Percentiles rank a stretch among this genome's conserved stretches.
These are phyloP conservation scores for Earliella scabrosa DNA, from an alignment of 1,284 basidiomycete species.

Conservation along the genomic window DNA sequence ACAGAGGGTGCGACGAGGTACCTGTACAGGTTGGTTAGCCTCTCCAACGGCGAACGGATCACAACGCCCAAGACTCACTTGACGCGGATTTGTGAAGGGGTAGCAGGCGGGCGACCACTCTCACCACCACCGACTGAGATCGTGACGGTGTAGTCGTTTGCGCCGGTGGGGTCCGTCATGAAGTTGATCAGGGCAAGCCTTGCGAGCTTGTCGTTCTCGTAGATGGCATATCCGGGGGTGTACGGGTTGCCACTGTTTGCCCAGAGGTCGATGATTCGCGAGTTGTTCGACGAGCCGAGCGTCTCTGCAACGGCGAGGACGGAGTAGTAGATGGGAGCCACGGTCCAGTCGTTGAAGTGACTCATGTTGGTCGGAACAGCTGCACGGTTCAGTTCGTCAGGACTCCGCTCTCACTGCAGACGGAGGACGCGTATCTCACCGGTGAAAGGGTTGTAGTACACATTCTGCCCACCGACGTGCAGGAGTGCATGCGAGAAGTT, in stretches of 20 bases:
- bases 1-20: conserved; percentile 58
- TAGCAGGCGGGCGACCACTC: conserved; percentile 38
- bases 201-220: conserved; percentile 60
- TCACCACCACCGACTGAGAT: conserved; percentile 49
- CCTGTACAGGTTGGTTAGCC: conserved; percentile 32
- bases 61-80: conserved; percentile 44
- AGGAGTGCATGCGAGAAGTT: conserved; percentile 63
- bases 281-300: conserved; percentile 60
- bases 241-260: conserved; percentile 52
- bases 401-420: too few species aligned
- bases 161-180: conserved; percentile 55
- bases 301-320: conserved; percentile 71
- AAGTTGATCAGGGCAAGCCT: conserved; percentile 75
- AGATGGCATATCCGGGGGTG: conserved; percentile 77
- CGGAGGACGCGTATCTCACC: too few species aligned
- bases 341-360: conserved; percentile 60
- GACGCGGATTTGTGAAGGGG: conserved; percentile 52
- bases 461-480: conserved; percentile 69
- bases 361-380: conserved; percentile 67
- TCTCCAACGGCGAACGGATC: neutral
- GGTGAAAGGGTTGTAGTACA: conserved; percentile 64
- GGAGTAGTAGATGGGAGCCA: conserved; percentile 73
- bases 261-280: conserved; percentile 64
- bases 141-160: conserved; percentile 52
- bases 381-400: conserved; percentile 19